phyloP scores from a whole-genome alignment of 2,329 filamentous ascomycete genomes.

The Epichloe uncinata region DNA sequence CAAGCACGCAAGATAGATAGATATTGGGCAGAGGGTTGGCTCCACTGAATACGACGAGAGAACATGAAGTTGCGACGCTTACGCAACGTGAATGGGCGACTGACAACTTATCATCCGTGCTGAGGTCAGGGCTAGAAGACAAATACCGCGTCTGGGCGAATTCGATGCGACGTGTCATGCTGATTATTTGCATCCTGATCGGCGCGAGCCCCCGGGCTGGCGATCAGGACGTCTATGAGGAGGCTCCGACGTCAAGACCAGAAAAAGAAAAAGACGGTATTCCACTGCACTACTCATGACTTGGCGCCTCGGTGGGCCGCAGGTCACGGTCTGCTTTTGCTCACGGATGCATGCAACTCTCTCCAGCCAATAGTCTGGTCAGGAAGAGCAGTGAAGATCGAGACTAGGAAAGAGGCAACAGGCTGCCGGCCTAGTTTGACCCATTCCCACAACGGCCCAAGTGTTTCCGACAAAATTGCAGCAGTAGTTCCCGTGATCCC shows the following conservation, averaged over 20 bases:
- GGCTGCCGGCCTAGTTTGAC: background rate
- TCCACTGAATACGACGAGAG: background rate
- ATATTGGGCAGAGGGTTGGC: background rate
- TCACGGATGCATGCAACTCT: constrained; percentile 12
- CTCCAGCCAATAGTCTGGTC: constrained; percentile 8
- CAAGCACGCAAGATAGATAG: background rate
- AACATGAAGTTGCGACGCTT: background rate
- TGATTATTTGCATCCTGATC: background rate
- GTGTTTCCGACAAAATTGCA: background rate
- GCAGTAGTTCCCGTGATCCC: background rate
- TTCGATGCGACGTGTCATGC: background rate
- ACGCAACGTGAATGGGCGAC: background rate
- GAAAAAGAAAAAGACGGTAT: background rate
- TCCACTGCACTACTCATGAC: too few relatives aligned
- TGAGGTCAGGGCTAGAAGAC: background rate
- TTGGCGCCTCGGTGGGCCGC: constrained; percentile 2
- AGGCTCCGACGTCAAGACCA: background rate
- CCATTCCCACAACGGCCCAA: background rate
- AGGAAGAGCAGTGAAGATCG: background rate
- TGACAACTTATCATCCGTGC: background rate
- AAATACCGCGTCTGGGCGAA: background rate
- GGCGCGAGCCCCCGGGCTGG: background rate
- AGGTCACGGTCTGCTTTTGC: constrained; percentile 6
- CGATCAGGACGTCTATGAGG: background rate
- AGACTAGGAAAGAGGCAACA: background rate